phyloP scores from a whole-genome alignment of 1,139 yeast species.

The Candida sojae region DNA sequence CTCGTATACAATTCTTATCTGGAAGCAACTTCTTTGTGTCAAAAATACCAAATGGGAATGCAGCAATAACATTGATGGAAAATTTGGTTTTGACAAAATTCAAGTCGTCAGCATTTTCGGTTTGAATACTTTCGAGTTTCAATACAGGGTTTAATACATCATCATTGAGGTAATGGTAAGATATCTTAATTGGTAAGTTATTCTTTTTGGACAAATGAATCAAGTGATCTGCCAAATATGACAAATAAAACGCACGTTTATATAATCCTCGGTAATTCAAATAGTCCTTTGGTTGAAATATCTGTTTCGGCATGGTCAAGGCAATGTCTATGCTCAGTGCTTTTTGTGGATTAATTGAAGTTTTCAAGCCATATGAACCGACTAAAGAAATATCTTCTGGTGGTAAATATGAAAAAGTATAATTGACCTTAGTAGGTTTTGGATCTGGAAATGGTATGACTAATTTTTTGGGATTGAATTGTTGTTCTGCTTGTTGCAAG shows the following conservation, averaged over 20 bases:
- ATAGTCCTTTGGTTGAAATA: conserved; percentile 86
- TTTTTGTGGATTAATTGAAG: conserved; percentile 54
- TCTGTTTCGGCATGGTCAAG: conserved; percentile 73
- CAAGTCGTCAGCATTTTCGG: conserved; percentile 50
- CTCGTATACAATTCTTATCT: conserved; percentile 76
- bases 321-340: conserved; percentile 76
- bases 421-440: conserved; percentile 69
- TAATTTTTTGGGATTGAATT: conserved; percentile 50
- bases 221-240: conserved; percentile 70
- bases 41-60: conserved; percentile 70
- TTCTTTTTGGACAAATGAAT: conserved; percentile 55
- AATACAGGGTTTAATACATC: conserved; percentile 68
- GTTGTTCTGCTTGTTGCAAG: conserved; percentile 52
- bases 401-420: conserved; percentile 65
- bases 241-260: conserved; percentile 85
- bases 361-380: conserved; percentile 87
- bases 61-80: conserved; percentile 68
- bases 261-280: conserved; percentile 87
- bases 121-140: conserved; percentile 51
- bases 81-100: conserved; percentile 70
- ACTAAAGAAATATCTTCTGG: conserved; percentile 80
- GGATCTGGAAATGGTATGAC: conserved; percentile 90
- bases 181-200: conserved; percentile 54
- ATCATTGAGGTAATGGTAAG: conserved; percentile 62
- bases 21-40: conserved; percentile 77